These are phyloP conservation scores for Selaginella moellendorffii DNA, from an alignment of 75 land plant genomes.

Conservation along the genomic window DNA sequence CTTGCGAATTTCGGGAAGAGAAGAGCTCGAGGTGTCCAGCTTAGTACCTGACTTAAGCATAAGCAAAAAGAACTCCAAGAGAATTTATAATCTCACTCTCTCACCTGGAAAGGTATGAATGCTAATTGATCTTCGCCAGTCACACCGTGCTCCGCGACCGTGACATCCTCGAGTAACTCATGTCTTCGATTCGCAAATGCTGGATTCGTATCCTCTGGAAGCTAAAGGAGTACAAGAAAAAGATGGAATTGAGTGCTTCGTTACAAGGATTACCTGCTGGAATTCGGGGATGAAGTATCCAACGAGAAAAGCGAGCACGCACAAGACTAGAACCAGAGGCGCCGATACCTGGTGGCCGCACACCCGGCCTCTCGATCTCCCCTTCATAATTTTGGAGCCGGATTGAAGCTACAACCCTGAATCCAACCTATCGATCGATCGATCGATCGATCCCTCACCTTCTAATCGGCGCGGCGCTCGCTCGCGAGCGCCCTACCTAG, in stretches of 20 bases:
- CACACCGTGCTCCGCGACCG: constrained; percentile 18
- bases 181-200: not conserved
- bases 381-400: no score
- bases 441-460: no score
- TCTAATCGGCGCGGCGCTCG: no score
- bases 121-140: constrained; percentile 20
- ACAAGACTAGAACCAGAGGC: constrained; percentile 20
- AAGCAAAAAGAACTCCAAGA: not conserved
- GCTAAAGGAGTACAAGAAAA: not conserved
- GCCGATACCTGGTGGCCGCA: constrained; percentile 17
- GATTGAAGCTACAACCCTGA: no score
- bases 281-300: constrained; percentile 14
- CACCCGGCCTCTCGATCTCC: constrained; percentile 12
- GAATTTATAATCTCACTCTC: not conserved
- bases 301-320: constrained; percentile 18
- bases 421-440: no score
- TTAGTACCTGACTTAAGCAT: constrained; percentile 44
- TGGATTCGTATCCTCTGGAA: not conserved
- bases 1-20: constrained; percentile 83
- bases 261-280: constrained; percentile 16
- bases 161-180: constrained; percentile 12
- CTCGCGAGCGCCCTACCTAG: no score
- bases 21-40: constrained; percentile 86
- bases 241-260: not conserved
- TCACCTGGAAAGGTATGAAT: constrained; percentile 27